Percentiles rank a stretch among this genome's conserved stretches.
Evolutionary conservation across 176 grass and related monocot genomes (phyloP).

Genomic region (Dactylis glomerata): DNA sequence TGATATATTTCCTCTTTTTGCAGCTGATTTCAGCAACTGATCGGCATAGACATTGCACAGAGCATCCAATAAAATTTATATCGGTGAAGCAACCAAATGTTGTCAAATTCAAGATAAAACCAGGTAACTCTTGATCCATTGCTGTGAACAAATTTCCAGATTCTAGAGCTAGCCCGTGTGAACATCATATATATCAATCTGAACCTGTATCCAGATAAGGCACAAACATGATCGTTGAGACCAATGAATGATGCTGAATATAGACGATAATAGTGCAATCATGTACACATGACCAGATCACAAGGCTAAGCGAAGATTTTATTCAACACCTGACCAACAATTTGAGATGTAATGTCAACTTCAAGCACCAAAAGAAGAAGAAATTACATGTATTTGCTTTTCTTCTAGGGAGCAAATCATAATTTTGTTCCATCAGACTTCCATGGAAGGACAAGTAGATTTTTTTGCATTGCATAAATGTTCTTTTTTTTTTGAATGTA

Average conservation of each 20-base stretch:
- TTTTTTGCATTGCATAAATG: too few species aligned
- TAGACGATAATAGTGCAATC: too few species aligned
- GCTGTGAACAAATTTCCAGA: neutral
- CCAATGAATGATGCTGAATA: too few species aligned
- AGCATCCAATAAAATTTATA: slow-evolving; percentile 99
- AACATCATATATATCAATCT: neutral
- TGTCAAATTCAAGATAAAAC: slow-evolving; percentile 97
- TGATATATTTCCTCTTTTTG: slow-evolving; percentile 7
- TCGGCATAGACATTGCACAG: slow-evolving; percentile 76
- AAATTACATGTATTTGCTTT: neutral
- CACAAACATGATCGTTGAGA: too few species aligned
- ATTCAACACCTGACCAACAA: too few species aligned
- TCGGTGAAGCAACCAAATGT: slow-evolving; percentile 76
- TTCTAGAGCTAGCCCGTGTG: slow-evolving; percentile 12
- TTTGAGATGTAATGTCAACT: too few species aligned
- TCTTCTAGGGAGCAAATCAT: neutral
- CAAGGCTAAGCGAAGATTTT: too few species aligned
- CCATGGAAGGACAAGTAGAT: neutral
- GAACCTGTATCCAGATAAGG: neutral
- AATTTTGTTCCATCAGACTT: neutral
- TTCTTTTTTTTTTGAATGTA: slow-evolving; percentile 25
- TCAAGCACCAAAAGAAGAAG: too few species aligned
- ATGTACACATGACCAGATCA: too few species aligned
- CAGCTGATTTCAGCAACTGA: slow-evolving; percentile 92
- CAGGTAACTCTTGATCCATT: slow-evolving; percentile 46